Evolutionary conservation across 192 early-diverging fungal genomes (phyloP), one percentile per base, ranked within the genome.

Genomic region (Linnemannia elongata): DNA sequence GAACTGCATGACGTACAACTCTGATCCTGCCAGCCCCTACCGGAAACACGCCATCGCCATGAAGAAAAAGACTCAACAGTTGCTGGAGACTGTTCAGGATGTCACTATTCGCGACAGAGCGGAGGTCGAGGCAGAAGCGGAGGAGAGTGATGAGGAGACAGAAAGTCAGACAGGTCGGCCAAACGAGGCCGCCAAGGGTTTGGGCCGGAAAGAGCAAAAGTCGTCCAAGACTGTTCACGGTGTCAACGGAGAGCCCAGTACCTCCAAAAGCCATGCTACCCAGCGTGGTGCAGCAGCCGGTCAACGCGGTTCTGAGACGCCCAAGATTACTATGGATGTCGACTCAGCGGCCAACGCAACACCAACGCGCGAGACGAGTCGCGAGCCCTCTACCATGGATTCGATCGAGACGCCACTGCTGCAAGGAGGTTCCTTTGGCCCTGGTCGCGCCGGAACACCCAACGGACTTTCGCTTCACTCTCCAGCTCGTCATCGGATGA

Each of bases 1-100:
- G 66, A 99, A 99, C 87, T 99, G 98, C 89, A 92, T 97, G 57
- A 89, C 89, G 7, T 99, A 97, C 92, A 99, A 99, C 87, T 93
- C 95, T 5, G 91, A 95, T 77, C 97, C 97, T 9, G 91, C 85
- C 79, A 85, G 95, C 85, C 93, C 95, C 74, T 99, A 96, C 83
- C 94, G 98, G 60, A 94, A 92, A 52, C 96, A 97, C 75, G 98
- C 96, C 2, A 92, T 91, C 36, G 93, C 94, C 4, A 94, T 99
- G 96, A 92, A 93, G 74, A 92, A 94, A 35, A 95, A 93, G 84
- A 94, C 96, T 1, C 92, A 92, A 22, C 89, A 92, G 71, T 83
- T 99, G 24, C 88, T 98, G 78, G 93, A 93, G 47, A 89, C 91
- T n/a, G 94, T 98, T 24, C 97, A 97, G 3, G 95, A 98, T 81